A percentile compares a stretch with the other conserved stretches of the same genome.
These are phyloP conservation scores for Tympanopsis confertula DNA, from an alignment of 2,329 filamentous ascomycete species.

Conservation along the genomic window DNA sequence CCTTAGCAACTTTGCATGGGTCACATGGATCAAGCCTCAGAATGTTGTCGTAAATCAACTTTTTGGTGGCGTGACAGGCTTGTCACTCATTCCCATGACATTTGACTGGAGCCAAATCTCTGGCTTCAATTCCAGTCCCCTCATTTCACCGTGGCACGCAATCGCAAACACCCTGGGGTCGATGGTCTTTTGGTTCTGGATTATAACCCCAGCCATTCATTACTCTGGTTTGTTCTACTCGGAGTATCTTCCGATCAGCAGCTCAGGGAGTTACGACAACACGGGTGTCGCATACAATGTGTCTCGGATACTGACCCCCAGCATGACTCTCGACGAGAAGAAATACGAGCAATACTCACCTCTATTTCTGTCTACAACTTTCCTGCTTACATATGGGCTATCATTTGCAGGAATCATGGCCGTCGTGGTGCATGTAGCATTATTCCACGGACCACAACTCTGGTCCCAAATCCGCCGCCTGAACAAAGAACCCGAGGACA, in stretches of 20 bases:
- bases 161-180: slow-evolving; percentile 30
- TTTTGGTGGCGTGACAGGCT: slow-evolving; percentile 32
- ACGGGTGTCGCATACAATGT: slow-evolving; percentile 38
- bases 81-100: slow-evolving; percentile 28
- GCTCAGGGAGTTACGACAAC: slow-evolving; percentile 43
- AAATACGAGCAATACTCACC: slow-evolving; percentile 43
- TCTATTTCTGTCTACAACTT: slow-evolving; percentile 36
- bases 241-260: slow-evolving; percentile 42
- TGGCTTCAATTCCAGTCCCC: too few species aligned
- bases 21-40: slow-evolving; percentile 34
- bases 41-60: slow-evolving; percentile 33
- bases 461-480: slow-evolving; percentile 15
- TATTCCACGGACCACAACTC: slow-evolving; percentile 29
- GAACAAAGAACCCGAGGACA: background rate
- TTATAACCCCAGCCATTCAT: slow-evolving; percentile 32
- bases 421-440: slow-evolving; percentile 21
- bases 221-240: slow-evolving; percentile 31
- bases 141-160: too few species aligned
- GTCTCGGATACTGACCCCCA: slow-evolving; percentile 32
- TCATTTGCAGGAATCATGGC: slow-evolving; percentile 40
- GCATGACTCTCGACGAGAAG: slow-evolving; percentile 34
- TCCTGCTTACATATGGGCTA: slow-evolving; percentile 32
- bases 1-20: slow-evolving; percentile 32
- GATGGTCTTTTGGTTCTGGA: slow-evolving; percentile 23
- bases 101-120: slow-evolving; percentile 27